Percentiles rank a stretch among this genome's conserved stretches.
Conservation (phyloP, 2,329 filamentous ascomycete species). For the Setomelanomma holmii region DNA sequence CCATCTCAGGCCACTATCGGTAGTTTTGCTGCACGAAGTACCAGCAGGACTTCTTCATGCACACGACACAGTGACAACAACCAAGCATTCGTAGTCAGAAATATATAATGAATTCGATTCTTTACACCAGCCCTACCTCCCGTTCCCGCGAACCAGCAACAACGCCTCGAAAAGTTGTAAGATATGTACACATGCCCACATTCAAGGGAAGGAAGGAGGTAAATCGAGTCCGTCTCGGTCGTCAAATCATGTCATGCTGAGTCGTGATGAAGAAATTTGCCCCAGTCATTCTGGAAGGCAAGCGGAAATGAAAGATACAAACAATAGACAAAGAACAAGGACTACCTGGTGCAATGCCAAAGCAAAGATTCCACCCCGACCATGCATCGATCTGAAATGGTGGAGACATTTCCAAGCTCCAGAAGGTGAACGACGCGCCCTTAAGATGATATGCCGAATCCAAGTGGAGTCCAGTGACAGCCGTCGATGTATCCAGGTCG, state of each 20-base stretch:
- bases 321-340: neutral
- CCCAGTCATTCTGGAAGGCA: slow-evolving; percentile 4
- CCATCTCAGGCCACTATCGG: no score
- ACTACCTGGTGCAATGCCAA: no score
- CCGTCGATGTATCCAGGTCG: neutral
- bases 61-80: no score
- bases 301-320: neutral
- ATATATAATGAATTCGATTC: neutral
- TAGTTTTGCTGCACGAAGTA: no score
- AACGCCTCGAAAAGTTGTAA: no score
- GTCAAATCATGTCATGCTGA: neutral
- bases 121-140: no score
- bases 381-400: no score
- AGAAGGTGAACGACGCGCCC: no score
- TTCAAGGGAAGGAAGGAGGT: neutral
- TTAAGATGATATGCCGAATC: neutral
- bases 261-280: slow-evolving; percentile 20
- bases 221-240: neutral
- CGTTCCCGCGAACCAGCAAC: neutral
- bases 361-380: no score
- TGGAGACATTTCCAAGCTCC: no score
- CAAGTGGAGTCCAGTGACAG: neutral
- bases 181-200: neutral
- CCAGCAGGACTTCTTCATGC: no score
- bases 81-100: no score